Evolutionary conservation across 495 filamentous ascomycete genomes (phyloP).

Genomic region (Trichoderma asperelloides): DNA sequence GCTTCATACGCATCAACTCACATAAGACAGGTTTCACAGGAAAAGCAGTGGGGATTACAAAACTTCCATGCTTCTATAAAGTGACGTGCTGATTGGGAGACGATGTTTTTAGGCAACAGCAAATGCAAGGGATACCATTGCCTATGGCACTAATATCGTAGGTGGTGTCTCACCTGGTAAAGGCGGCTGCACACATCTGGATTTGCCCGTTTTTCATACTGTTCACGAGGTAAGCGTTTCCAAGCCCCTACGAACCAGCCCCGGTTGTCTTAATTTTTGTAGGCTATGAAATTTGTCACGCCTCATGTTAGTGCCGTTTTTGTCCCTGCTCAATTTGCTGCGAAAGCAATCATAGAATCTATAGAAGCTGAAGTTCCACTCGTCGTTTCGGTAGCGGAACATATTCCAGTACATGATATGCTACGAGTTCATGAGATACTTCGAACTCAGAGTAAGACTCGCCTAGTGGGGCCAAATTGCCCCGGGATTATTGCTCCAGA

Average conservation of each 20-base stretch:
- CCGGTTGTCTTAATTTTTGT: slow-evolving; percentile 10
- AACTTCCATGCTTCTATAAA: slow-evolving; percentile 18
- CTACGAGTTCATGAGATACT: slow-evolving; percentile 71
- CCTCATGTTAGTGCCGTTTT: slow-evolving; percentile 84
- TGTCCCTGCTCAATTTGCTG: slow-evolving; percentile 70
- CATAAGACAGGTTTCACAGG: slow-evolving; percentile 58
- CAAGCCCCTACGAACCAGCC: not conserved
- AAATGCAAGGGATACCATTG: slow-evolving; percentile 73
- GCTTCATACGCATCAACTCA: not conserved
- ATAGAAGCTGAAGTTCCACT: slow-evolving; percentile 83
- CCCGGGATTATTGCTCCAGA: slow-evolving; percentile 80
- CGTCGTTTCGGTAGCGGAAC: slow-evolving; percentile 84
- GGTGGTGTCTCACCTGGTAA: slow-evolving; percentile 77
- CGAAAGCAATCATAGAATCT: slow-evolving; percentile 75
- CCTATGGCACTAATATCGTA: slow-evolving; percentile 81
- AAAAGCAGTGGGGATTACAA: slow-evolving; percentile 23
- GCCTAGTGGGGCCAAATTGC: slow-evolving; percentile 78
- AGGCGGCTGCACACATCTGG: slow-evolving; percentile 63
- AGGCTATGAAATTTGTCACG: slow-evolving; percentile 67
- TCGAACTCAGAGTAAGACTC: slow-evolving; percentile 67
- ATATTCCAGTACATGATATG: slow-evolving; percentile 82
- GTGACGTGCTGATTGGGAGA: slow-evolving; percentile 4
- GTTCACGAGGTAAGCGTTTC: slow-evolving; percentile 33
- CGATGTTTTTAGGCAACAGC: slow-evolving; percentile 51
- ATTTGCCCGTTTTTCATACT: slow-evolving; percentile 66